Evolutionary conservation across 169 alveolate species (phyloP), one percentile per base, ranked within the genome.

Genomic region (Babesia microti): DNA sequence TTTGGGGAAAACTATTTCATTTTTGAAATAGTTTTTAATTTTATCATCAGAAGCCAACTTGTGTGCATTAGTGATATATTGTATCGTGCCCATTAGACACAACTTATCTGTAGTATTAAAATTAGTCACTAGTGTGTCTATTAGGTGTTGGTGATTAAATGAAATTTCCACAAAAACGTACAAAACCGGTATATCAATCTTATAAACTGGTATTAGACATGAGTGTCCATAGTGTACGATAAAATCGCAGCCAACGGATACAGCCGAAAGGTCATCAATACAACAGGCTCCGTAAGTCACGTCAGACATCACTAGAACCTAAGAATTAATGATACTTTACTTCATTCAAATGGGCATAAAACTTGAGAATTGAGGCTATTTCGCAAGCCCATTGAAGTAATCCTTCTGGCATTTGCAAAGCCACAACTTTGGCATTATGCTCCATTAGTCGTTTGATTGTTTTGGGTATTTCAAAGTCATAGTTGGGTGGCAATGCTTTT

Each of bases 231-330:
- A 96, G 69, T 96, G 99, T 24, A 96, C 87, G 43, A 96, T 72
- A 43, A 93, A 91, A 55, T 95, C 97, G 56, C 90, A 82, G 6
- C 89, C 90, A 40, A 89, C 54, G 32, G 79, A 74, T 19, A 78
- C 72, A 6, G 97, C 93, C 23, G 94, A 89, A 41, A 89, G 67
- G 80, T 96, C 99, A 78, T 94, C 99, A 29, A 96, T 85, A 70
- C 99, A 96, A 68, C 99, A 96, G 15, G 98, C 99, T 12, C 99
- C 99, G 80, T 92, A 96, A 2, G 98, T 91, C 0, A 93, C 97
- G 71, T 96, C 99, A 3, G 97, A 97, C 70, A 86, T 53, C 23
- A 63, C 46, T 6, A 63, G 14, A 21, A 63, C 75, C 68, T 55
- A 27, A 19, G 33, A 9, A 11, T 6, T 6, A 18, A n/a, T 34